Conservation (phyloP, 225 moss, liverwort and hornwort genomes). For the Polytrichum commune region DNA sequence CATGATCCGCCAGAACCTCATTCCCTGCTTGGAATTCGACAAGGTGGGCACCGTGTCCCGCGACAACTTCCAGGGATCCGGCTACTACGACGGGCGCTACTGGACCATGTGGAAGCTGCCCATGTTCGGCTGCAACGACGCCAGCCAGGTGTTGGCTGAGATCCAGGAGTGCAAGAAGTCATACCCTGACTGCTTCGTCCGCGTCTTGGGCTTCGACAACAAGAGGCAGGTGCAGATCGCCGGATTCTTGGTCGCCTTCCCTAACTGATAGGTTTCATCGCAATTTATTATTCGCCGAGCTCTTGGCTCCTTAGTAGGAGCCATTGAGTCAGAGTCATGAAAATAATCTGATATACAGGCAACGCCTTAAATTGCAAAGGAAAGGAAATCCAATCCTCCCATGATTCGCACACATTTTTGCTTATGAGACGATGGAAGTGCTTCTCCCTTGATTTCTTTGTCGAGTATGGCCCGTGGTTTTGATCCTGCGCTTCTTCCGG, state of each 20-base stretch:
- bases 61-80: constrained; percentile 24
- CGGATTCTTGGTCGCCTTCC: constrained; percentile 40
- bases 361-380: too few relatives aligned
- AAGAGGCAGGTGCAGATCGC: constrained; percentile 58
- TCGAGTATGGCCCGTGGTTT: too few relatives aligned
- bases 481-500: too few relatives aligned
- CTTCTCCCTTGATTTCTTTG: too few relatives aligned
- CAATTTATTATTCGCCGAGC: background rate
- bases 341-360: too few relatives aligned
- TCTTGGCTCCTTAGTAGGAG: background rate
- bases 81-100: constrained; percentile 68
- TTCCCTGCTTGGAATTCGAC: constrained; percentile 53
- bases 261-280: background rate
- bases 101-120: constrained; percentile 79
- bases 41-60: constrained; percentile 9
- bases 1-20: constrained; percentile 30
- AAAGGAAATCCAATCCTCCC: too few relatives aligned
- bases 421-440: too few relatives aligned
- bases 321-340: too few relatives aligned
- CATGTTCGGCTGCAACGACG: constrained; percentile 60
- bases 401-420: too few relatives aligned
- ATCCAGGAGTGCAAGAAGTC: constrained; percentile 39
- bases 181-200: constrained; percentile 52
- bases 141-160: constrained; percentile 43
- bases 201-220: constrained; percentile 52